Percentiles rank a stretch among this genome's conserved stretches.
Evolutionary conservation across 140 eudicot species (phyloP).

Genomic region (Cichorium intybus): DNA sequence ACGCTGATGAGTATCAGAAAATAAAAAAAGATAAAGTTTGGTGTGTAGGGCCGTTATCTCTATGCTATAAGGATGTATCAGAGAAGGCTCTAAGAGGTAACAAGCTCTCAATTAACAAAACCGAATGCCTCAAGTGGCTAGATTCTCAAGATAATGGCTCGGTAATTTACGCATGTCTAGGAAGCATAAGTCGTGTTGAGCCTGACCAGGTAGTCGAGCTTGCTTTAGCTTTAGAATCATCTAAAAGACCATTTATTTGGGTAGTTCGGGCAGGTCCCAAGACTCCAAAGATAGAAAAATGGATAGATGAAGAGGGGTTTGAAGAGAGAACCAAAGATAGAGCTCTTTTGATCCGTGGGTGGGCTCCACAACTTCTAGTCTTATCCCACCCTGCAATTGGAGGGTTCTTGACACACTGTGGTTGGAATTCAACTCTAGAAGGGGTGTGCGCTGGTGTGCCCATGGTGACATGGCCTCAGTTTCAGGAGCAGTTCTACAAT

Average conservation of each 20-base stretch:
- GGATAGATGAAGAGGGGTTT: slow-evolving; percentile 43
- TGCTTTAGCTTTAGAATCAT: slow-evolving; percentile 44
- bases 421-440: slow-evolving; percentile 60
- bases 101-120: slow-evolving; percentile 19
- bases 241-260: slow-evolving; percentile 36
- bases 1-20: slow-evolving; percentile 29
- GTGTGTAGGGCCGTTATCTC: slow-evolving; percentile 50
- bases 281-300: slow-evolving; percentile 31
- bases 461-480: slow-evolving; percentile 53
- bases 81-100: slow-evolving; percentile 39
- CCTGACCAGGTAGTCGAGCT: slow-evolving; percentile 39
- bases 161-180: slow-evolving; percentile 43
- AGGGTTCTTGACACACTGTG: slow-evolving; percentile 56
- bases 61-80: slow-evolving; percentile 27
- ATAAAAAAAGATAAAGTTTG: slow-evolving; percentile 30
- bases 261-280: slow-evolving; percentile 34
- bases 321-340: slow-evolving; percentile 44
- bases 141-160: slow-evolving; percentile 25
- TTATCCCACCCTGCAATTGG: slow-evolving; percentile 47
- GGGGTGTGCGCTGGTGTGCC: slow-evolving; percentile 46
- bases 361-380: slow-evolving; percentile 56
- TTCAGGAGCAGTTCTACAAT: slow-evolving; percentile 47
- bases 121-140: slow-evolving; percentile 35
- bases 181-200: slow-evolving; percentile 37
- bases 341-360: slow-evolving; percentile 41